Base-by-base conservation (phyloP, 2,329 filamentous ascomycete species). In the Penicillium sp. region DNA sequence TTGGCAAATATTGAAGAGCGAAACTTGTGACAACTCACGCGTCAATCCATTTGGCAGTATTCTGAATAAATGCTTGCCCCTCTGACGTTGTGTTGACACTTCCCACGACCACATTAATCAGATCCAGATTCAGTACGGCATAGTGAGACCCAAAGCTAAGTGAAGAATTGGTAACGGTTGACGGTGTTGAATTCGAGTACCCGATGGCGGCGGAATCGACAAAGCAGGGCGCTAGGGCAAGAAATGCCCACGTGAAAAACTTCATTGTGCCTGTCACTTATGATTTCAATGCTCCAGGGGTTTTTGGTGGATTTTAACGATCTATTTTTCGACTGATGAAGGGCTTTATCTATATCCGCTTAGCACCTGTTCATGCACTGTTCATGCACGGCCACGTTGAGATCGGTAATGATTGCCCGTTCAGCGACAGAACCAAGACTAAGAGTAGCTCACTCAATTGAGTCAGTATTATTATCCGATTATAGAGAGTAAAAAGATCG, bases 131-230 rank as follows among this genome's bases (percentile, higher is more conserved):
- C 7, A 52, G 25, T 11, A 52, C 50, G 7, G 50, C 50, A 23
- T 52, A 52, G 50, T 52, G 35, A 6, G 50, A 45, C n/a, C 50
- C 39, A 33, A 52, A 52, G 13, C 39, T 52, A 1, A 52, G 26
- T 23, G 49, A 43, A 33, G 26, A 33, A 37, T 26, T 23, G 6
- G 37, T 45, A 3, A 52, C 39, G 13, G 50, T 52, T 5, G 50
- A 52, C 16, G 50, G 50, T 16, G 50, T 52, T 16, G 37, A 45
- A 16, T 19, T 33, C n/a, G 39, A 52, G 11, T 52, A 45, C 8
- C 50, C 50, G 2, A 52, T 21, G 4, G 25, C 39, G 4, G 39
- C 23, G 2, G 50, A 21, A 16, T 25, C 14, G 13, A 44, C 39
- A 31, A 44, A 37, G n/a, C n/a, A 5, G 11, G 50, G 27, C 1